Base-by-base conservation (phyloP, 2,329 filamentous ascomycete species). In the Teratosphaeria destructans region DNA sequence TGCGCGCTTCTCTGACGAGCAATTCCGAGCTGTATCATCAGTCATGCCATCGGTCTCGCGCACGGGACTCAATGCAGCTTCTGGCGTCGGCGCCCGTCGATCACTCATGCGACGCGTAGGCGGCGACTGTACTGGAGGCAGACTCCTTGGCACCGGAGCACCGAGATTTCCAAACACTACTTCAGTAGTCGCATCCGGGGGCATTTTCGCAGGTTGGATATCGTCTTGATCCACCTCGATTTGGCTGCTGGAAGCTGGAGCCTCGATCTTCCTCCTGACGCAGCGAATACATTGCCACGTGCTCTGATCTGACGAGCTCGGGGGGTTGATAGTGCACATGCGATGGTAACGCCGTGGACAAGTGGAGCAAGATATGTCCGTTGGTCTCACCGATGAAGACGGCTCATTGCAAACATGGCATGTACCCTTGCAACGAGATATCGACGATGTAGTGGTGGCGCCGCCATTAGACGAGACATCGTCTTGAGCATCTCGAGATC, bases 291-390 rank as follows among this genome's bases (percentile, higher is more conserved):
- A 71, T 52, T 66, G 66, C 69, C 69, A 71, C 11, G 32, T 7
- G 10, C 61, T 61, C 34, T 60, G 57, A 5, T 49, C 43, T 19
- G 5, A n/a, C 19, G n/a, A 49, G n/a, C 43, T 49, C 7, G 59
- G 52, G 16, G 61, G 57, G 10, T 52, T 52, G 7, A 62, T 68
- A 56, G 71, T 69, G 58, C 74, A 76, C 19, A 68, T 66, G 43
- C 69, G 66, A 61, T 76, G 75, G 57, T 73, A 76, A 5, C 62
- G 61, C 27, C 68, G 67, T 4, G 59, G 58, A 61, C 75, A 76
- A 4, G 63, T 63, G n/a, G 66, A 60, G 60, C 75, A 76, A 2
- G 56, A 53, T 12, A 73, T 63, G 3, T 75, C 62, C 5, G 66
- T 65, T 54, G 73, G 69, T 23, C 63, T 66, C 12, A 58, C 62